phyloP scores from a whole-genome alignment of 106 monocot species.

The Agapanthus africanus region DNA sequence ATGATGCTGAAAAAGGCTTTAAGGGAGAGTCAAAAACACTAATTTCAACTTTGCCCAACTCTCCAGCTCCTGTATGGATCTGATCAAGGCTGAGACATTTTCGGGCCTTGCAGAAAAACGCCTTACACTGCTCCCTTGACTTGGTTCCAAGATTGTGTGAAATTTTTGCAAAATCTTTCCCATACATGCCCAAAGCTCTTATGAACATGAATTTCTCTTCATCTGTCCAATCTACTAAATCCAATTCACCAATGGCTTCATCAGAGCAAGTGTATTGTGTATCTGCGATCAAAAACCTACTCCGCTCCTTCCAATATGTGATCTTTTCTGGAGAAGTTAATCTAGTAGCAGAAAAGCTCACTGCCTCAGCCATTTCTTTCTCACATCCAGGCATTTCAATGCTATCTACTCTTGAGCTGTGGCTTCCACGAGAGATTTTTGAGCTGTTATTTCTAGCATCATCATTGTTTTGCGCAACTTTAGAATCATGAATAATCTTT shows the following conservation, averaged over 20 bases:
- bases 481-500: too few species aligned
- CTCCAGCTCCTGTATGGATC: conserved; percentile 23
- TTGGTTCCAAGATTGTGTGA: conserved; percentile 50
- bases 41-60: background rate
- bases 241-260: conserved; percentile 48
- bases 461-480: conserved; percentile 16
- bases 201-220: conserved; percentile 72
- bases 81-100: conserved; percentile 71
- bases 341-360: conserved; percentile 55
- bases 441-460: conserved; percentile 16
- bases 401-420: conserved; percentile 11
- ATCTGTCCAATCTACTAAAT: conserved; percentile 73
- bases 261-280: conserved; percentile 47
- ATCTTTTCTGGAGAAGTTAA: conserved; percentile 36
- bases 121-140: conserved; percentile 77
- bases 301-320: conserved; percentile 14
- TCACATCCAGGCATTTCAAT: conserved; percentile 22
- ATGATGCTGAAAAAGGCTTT: background rate
- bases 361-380: conserved; percentile 51
- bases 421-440: conserved; percentile 14
- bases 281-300: conserved; percentile 14
- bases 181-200: conserved; percentile 47
- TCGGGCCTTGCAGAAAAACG: conserved; percentile 86
- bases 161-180: conserved; percentile 67
- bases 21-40: background rate